A percentile compares a stretch with the other conserved stretches of the same genome.
Conservation (phyloP, 1,284 basidiomycete genomes). For the Ceratobasidium sp. region DNA sequence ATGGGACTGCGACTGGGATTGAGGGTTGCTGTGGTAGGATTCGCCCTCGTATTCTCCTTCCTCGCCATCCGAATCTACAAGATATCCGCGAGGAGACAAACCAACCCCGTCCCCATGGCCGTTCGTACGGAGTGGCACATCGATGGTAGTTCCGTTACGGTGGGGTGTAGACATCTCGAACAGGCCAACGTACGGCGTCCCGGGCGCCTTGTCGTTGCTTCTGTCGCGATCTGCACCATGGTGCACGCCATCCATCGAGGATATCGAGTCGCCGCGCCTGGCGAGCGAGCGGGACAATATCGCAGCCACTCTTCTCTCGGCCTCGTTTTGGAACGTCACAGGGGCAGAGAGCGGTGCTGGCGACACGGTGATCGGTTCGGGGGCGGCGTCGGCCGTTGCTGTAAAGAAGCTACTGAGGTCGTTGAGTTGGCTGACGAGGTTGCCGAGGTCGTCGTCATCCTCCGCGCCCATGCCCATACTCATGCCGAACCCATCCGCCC, state of each 20-base stretch:
- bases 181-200: constrained; percentile 34
- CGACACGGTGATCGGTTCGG: constrained; percentile 36
- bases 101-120: not conserved
- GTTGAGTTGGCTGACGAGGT: constrained; percentile 87
- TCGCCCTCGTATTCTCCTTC: constrained; percentile 32
- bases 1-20: constrained; percentile 1
- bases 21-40: constrained; percentile 17
- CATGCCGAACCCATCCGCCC: constrained; percentile 13
- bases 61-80: constrained; percentile 30
- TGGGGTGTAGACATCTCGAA: constrained; percentile 42
- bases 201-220: constrained; percentile 24
- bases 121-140: not conserved
- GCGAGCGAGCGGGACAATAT: constrained; percentile 49
- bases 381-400: constrained; percentile 57
- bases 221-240: constrained; percentile 21
- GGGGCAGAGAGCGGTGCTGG: constrained; percentile 46
- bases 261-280: constrained; percentile 36
- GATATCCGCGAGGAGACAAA: constrained; percentile 7
- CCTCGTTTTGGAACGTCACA: constrained; percentile 42
- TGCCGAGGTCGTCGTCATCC: constrained; percentile 78
- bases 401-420: constrained; percentile 90
- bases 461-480: constrained; percentile 40
- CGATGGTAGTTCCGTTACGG: constrained; percentile 2
- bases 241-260: constrained; percentile 28
- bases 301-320: constrained; percentile 48